Base-by-base conservation (phyloP, 1,284 basidiomycete species). In the Calocybe gambosa region DNA sequence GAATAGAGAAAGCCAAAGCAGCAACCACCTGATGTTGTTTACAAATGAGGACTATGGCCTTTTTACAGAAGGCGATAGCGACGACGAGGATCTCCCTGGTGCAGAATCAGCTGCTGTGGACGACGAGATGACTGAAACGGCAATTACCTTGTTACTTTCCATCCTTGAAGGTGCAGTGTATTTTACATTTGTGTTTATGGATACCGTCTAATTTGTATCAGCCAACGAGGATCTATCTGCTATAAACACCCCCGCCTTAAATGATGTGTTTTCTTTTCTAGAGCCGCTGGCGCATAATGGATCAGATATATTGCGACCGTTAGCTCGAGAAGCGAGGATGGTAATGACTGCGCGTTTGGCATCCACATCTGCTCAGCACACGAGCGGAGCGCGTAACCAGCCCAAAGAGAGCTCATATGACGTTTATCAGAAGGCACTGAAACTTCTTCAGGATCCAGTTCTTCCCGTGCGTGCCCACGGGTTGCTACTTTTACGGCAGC, bases 391-490 rank as follows among this genome's bases (percentile, higher is more conserved):
- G 21, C 65, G 57, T 36, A 51, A 51, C 25, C 61, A 61, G 48
- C 63, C 62, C 19, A 68, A 69, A 15, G 69, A 74, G 47, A 67
- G 65, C 44, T 65, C 74, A 2, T 75, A 80, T 44, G 78, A 80
- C 45, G 79, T 73, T 5, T 98, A 97, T 62, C 89, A 91, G 58
- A 87, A 89, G 53, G 92, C 93, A 0, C 70, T 98, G 10, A 86
- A 82, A 54, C 77, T 95, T 18, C 70, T 98, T 3, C 88, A 94
- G 63, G 95, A 99, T 64, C 87, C 91, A 0, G 82, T 95, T 35
- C 73, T 98, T 8, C 95, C 95, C n/a, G 91, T 99, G 15, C 85
- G 94, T 38, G 94, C 92, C 0, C 93, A 98, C 62, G 95, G 95
- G 0, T 71, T 96, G 2, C 71, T 90, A 26, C 71, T 93, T 18